A percentile compares a stretch with the other conserved stretches of the same genome.
Evolutionary conservation across 495 filamentous ascomycete species (phyloP).

Genomic region (Podospora tetraspora): DNA sequence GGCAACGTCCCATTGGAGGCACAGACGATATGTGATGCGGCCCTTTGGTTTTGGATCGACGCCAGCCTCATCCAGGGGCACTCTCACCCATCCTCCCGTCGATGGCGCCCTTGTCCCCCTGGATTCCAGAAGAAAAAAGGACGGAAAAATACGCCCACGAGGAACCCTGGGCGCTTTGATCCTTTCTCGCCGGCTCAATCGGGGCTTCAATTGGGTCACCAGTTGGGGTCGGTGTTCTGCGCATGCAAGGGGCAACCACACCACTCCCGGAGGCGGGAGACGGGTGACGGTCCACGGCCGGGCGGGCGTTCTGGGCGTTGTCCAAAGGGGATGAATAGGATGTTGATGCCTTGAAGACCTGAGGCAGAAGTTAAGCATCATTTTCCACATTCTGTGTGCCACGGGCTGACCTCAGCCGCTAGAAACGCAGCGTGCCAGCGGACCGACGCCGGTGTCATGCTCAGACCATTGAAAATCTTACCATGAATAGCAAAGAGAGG

Average conservation of each 20-base stretch:
- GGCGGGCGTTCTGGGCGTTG: not conserved
- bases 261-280: not conserved
- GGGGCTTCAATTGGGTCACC: not conserved
- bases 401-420: conserved; percentile 7
- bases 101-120: not conserved
- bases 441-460: not conserved
- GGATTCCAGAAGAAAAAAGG: not conserved
- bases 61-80: not conserved
- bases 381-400: not conserved
- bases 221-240: conserved; percentile 1
- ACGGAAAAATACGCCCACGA: conserved; percentile 9
- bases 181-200: conserved; percentile 1
- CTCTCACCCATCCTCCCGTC: not conserved
- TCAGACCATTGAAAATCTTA: not conserved
- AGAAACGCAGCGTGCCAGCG: not conserved
- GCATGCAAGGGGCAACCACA: conserved; percentile 2
- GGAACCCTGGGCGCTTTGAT: not conserved
- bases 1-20: not conserved
- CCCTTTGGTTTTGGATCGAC: not conserved
- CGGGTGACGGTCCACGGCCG: not conserved
- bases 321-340: not conserved
- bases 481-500: not conserved
- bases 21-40: not conserved
- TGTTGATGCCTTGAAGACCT: not conserved
- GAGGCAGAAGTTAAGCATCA: not conserved